These are phyloP conservation scores for Bretschneidera sinensis DNA, from an alignment of 345 rosid species.

Conservation along the genomic window DNA sequence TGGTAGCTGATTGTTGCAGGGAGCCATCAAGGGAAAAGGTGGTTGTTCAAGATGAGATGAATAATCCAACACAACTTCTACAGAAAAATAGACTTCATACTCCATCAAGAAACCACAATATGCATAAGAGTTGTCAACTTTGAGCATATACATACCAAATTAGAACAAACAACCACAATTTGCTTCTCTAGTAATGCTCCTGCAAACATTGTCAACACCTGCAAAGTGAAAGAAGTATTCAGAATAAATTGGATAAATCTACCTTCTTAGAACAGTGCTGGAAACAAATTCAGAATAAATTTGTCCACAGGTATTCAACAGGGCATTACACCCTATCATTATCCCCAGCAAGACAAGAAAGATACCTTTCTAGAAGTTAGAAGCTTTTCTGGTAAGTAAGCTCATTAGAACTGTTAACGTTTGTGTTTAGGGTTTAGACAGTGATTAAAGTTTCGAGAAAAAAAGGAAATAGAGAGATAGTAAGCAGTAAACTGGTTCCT, in stretches of 20 bases:
- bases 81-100: no score
- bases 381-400: background rate
- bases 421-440: no score
- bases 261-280: background rate
- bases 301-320: no score
- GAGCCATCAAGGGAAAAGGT: background rate
- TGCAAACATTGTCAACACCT: constrained; percentile 77
- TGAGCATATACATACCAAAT: constrained; percentile 54
- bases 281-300: no score
- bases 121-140: background rate
- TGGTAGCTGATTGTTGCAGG: background rate
- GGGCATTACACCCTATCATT: background rate
- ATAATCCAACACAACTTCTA: no score
- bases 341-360: background rate
- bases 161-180: constrained; percentile 85
- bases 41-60: no score
- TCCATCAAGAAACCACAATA: background rate
- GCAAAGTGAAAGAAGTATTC: constrained; percentile 15
- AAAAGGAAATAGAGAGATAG: no score
- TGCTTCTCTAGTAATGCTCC: constrained; percentile 89
- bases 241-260: background rate
- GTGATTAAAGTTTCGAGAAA: no score
- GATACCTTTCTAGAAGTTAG: background rate
- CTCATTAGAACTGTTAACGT: no score
- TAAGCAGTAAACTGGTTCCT: no score